Evolutionary conservation across 2,329 filamentous ascomycete genomes (phyloP).

Genomic region (Periconia sp.): DNA sequence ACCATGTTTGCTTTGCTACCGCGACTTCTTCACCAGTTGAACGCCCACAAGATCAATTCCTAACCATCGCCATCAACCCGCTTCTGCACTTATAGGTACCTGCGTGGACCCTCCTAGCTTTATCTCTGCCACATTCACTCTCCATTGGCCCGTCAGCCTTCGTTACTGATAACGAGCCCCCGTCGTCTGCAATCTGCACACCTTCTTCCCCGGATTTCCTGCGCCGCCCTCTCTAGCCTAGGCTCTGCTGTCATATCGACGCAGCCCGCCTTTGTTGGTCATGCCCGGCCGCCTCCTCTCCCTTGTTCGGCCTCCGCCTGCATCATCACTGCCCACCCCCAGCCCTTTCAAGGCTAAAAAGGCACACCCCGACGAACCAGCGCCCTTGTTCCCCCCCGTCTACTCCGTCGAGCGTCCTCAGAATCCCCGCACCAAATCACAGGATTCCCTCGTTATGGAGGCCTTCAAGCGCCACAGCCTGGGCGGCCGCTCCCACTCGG

Average conservation of each 20-base stretch:
- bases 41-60: constrained; percentile 40
- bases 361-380: constrained; percentile 10
- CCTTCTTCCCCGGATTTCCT: background rate
- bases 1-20: constrained; percentile 36
- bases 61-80: constrained; percentile 13
- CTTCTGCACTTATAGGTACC: constrained; percentile 8
- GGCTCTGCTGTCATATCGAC: constrained; percentile 20
- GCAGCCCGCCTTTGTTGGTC: constrained; percentile 15
- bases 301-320: constrained; percentile 35
- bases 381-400: constrained; percentile 33
- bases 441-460: constrained; percentile 43
- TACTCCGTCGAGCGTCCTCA: constrained; percentile 38
- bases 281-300: constrained; percentile 42
- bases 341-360: constrained; percentile 27
- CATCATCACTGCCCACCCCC: constrained; percentile 15
- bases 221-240: constrained; percentile 10
- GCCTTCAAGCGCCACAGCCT: constrained; percentile 42
- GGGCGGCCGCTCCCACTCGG: constrained; percentile 24
- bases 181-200: background rate
- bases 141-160: background rate
- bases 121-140: background rate
- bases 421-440: constrained; percentile 29
- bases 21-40: constrained; percentile 29
- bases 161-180: constrained; percentile 15
- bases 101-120: too few species aligned